Evolutionary conservation across 495 filamentous ascomycete species (phyloP), one percentile per base, ranked within the genome.

Genomic region (Aspergillus indologenus): DNA sequence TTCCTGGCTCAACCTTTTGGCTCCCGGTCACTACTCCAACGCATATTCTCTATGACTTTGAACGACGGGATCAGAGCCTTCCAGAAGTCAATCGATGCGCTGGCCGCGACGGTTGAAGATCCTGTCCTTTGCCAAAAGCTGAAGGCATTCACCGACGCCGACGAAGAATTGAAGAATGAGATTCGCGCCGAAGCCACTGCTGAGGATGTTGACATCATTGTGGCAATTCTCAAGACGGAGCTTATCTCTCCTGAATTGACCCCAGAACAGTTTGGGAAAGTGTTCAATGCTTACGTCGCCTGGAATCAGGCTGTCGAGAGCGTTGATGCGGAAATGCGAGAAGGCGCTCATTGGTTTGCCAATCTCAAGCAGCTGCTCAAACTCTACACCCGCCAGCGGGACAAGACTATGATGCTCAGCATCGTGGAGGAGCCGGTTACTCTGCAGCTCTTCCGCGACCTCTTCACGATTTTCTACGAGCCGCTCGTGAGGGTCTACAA

Each of bases 401-500:
- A 98, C 73, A 98, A 98, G 83, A 79, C 84, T 14, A 96, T 96
- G 91, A 98, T 98, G 94, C 78, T 96, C 46, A 85, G 84, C 60
- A 90, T 97, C 61, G 93, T 98, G 54, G 91, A 97, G 75, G 94
- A 98, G 73, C 90, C 94, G 0, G 90, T 90, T 19, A 97, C 94
- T 7, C 81, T 98, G 22, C 89, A 94, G 65, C 79, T 98, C 45
- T 94, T 98, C 81, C 86, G 91, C 44, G 95, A 98, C 63, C 85
- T 98, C 47, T 98, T 98, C 73, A 95, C 91, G 19, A 97, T 98
- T 67, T 98, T 98, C 79, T 98, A 98, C 73, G 94, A 98, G 69
- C 94, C 94, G 0, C 83, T 98, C 11, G 88, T 98, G 17, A 83
- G 94, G 20, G 94, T 98, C 0, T 98, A 98, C 77, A 98, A 98